Base-by-base conservation (phyloP, 345 rosid genomes). In the Odontarrhena argentea region DNA sequence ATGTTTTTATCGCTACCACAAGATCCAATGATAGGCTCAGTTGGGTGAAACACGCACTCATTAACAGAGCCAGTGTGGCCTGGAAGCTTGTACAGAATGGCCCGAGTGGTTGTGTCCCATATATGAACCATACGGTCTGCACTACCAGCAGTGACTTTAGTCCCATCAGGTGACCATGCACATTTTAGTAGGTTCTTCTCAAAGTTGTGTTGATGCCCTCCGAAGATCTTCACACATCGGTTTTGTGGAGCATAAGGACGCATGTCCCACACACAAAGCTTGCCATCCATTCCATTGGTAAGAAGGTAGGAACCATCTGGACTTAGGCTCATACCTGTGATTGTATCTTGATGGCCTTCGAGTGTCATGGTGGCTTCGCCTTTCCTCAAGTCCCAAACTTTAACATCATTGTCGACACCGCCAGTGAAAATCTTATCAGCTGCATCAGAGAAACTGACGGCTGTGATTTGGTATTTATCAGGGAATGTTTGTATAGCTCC, bases 401-500 rank as follows among this genome's bases (percentile, higher is more conserved):
- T 94, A 48, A 91, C 78, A 15, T 86, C 93, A 48, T 86, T 85
- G 85, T 91, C 93, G 11, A 91, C 90, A 15, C 97, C 99, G 28
- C 97, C 97, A 0, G 93, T 88, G 78, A 82, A 94, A 55, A 91
- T 91, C 84, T 84, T 94, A 78, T 91, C 99, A 0, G 96, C 92
- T 43, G 96, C 93, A 81, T 88, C 97, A 0, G 99, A 88, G 84
- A 91, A 94, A 63, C 88, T 71, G 11, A 91, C 99, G 0, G 99
- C 97, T 0, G 97, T 91, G 70, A 94, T 94, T 67, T 94, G 99
- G 83, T 91, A 94, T 73, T 87, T 94, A 61, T 94, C 97, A 0
- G 99, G 99, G 60, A 91, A 91, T 38, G 99, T 94, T 65, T 91
- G 97, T 61, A 94, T 91, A n/a, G 99, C 99, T 74, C 96, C 97